These are phyloP conservation scores for Pistacia atlantica DNA, from an alignment of 345 rosid species.

Conservation along the genomic window DNA sequence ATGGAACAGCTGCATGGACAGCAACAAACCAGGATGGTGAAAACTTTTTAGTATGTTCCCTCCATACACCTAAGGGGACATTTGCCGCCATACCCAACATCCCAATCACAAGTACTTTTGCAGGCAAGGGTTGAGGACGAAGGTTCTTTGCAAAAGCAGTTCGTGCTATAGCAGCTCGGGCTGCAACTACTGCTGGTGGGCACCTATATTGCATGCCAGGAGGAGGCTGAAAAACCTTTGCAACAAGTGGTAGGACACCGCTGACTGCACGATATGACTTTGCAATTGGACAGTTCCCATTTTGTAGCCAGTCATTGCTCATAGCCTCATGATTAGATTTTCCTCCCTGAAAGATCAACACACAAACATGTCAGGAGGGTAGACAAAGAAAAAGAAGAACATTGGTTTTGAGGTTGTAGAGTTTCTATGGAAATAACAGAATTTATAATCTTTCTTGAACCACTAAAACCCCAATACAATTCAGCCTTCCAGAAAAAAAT, in stretches of 20 bases:
- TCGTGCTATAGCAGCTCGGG: constrained; percentile 84
- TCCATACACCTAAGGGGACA: constrained; percentile 92
- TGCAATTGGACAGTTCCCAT: constrained; percentile 90
- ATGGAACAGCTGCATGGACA: constrained; percentile 94
- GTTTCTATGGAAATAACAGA: neutral
- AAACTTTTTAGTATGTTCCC: constrained; percentile 87
- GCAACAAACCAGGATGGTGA: constrained; percentile 90
- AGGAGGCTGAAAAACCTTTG: constrained; percentile 80
- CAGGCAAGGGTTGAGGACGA: constrained; percentile 89
- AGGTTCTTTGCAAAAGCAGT: constrained; percentile 92
- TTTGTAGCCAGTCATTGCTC: constrained; percentile 85
- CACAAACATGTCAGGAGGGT: constrained; percentile 15
- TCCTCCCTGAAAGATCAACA: constrained; percentile 58
- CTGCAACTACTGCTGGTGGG: constrained; percentile 83
- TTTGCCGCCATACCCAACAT: constrained; percentile 95
- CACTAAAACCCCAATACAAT: neutral
- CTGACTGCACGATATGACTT: constrained; percentile 88
- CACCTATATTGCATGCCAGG: constrained; percentile 68
- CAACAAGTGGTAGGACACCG: constrained; percentile 76
- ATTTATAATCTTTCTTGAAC: neutral
- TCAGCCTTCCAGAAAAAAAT: neutral
- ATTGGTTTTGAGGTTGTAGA: neutral
- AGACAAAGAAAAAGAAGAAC: neutral
- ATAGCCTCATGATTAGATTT: constrained; percentile 68
- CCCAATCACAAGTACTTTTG: constrained; percentile 80